Percentiles rank a stretch among this genome's conserved stretches.
Conservation (phyloP, 2,329 filamentous ascomycete genomes). For the Dendrostoma leiphaemia region DNA sequence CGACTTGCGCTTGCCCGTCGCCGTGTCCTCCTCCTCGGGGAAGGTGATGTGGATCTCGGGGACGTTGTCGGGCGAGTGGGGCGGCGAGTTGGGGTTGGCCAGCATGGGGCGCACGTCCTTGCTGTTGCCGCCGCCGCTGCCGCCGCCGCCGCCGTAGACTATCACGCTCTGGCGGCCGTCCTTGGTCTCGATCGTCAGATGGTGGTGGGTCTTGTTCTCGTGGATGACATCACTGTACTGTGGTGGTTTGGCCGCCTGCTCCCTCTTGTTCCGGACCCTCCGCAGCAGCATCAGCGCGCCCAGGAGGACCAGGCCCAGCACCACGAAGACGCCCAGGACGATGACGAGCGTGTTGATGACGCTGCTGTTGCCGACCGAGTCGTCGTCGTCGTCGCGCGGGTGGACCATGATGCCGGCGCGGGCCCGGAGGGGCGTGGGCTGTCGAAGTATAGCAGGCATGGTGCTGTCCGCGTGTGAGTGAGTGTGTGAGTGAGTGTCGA, state of each 20-base stretch:
- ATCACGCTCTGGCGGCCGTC: slow-evolving; percentile 66
- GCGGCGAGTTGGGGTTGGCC: slow-evolving; percentile 70
- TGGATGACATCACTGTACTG: slow-evolving; percentile 59
- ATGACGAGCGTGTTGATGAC: slow-evolving; percentile 75
- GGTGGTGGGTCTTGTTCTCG: slow-evolving; percentile 47
- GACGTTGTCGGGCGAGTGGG: slow-evolving; percentile 76
- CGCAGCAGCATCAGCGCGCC: slow-evolving; percentile 71
- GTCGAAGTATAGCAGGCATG: slow-evolving; percentile 36
- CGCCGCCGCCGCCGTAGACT: too few relatives aligned
- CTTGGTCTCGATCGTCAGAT: slow-evolving; percentile 58
- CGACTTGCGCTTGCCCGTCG: slow-evolving; percentile 74
- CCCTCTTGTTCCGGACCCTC: slow-evolving; percentile 51
- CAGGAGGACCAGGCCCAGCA: slow-evolving; percentile 67
- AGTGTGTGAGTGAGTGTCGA: slow-evolving; percentile 20
- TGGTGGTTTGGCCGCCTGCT: slow-evolving; percentile 58
- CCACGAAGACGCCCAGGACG: slow-evolving; percentile 69
- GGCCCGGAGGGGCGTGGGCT: slow-evolving; percentile 25
- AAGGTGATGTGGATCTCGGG: slow-evolving; percentile 98
- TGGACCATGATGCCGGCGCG: slow-evolving; percentile 44
- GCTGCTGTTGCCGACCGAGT: slow-evolving; percentile 9
- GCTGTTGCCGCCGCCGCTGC: too few relatives aligned
- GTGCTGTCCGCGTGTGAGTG: too few relatives aligned
- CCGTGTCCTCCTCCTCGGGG: slow-evolving; percentile 83
- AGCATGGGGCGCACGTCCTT: slow-evolving; percentile 76
- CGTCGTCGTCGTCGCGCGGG: slow-evolving; percentile 35